These are phyloP conservation scores for Neofusicoccum ribis DNA, from an alignment of 2,329 filamentous ascomycete species.

Conservation along the genomic window DNA sequence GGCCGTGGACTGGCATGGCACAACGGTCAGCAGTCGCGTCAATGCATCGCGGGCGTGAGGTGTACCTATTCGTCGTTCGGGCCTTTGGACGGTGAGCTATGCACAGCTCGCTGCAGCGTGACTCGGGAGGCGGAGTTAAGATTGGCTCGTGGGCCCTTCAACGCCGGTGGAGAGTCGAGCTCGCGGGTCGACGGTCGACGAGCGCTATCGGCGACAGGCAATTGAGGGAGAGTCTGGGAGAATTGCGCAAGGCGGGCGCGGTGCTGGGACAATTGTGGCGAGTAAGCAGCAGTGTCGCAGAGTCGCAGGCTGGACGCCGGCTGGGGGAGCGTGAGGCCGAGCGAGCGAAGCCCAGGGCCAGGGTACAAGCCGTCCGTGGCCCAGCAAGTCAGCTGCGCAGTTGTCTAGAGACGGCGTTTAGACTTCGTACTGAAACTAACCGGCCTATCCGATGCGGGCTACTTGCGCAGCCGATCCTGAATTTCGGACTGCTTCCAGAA, in stretches of 20 bases:
- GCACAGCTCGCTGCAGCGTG: slow-evolving; percentile 16
- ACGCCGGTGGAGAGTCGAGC: not conserved
- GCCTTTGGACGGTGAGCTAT: slow-evolving; percentile 11
- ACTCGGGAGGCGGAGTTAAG: slow-evolving; percentile 19
- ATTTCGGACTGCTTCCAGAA: slow-evolving; percentile 15
- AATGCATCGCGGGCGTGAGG: slow-evolving; percentile 8
- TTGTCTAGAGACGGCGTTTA: slow-evolving; percentile 14
- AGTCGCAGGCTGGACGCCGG: slow-evolving; percentile 13
- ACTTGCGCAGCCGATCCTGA: slow-evolving; percentile 6
- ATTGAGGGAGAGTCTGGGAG: not conserved
- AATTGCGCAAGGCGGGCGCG: not conserved
- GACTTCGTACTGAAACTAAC: slow-evolving; percentile 8
- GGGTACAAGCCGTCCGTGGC: slow-evolving; percentile 14
- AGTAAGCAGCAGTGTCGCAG: not conserved
- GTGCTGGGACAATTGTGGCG: slow-evolving; percentile 8
- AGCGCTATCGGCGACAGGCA: not conserved
- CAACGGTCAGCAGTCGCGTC: slow-evolving; percentile 2
- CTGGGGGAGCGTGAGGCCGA: slow-evolving; percentile 11
- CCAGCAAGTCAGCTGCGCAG: slow-evolving; percentile 18
- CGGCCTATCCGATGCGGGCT: slow-evolving; percentile 16
- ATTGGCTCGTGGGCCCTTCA: slow-evolving; percentile 1
- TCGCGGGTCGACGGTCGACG: not conserved
- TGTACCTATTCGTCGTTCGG: slow-evolving; percentile 9
- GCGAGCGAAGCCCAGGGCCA: slow-evolving; percentile 6
- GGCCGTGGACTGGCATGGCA: not conserved